These are phyloP conservation scores for Suillus subaureus DNA, from an alignment of 768 basidiomycete species.

Conservation along the genomic window DNA sequence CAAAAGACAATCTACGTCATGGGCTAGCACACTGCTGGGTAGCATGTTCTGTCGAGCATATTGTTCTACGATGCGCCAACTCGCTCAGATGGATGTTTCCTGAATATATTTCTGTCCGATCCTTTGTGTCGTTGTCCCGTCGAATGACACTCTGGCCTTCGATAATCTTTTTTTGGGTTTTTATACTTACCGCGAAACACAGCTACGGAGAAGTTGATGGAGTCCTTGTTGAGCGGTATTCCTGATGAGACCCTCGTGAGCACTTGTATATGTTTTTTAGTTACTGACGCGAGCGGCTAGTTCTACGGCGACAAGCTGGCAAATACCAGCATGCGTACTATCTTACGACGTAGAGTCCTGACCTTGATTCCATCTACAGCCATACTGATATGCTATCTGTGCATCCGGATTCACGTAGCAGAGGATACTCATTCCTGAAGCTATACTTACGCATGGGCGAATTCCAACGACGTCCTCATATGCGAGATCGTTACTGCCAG, in stretches of 20 bases:
- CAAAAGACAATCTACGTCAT: neutral
- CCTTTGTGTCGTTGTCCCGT: neutral
- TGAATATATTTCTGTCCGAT: neutral
- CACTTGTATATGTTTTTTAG: neutral
- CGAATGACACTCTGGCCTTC: neutral
- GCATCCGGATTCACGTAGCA: conserved; percentile 46
- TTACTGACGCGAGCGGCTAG: neutral
- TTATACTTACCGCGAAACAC: neutral
- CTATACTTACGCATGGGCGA: conserved; percentile 48
- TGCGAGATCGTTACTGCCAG: conserved; percentile 42
- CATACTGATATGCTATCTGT: conserved; percentile 43
- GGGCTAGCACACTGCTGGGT: neutral
- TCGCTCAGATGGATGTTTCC: conserved; percentile 21
- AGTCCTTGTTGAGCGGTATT: neutral
- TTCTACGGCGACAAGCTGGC: neutral
- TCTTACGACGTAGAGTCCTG: conserved; percentile 53
- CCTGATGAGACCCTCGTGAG: neutral
- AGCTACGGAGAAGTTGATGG: neutral
- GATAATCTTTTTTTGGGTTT: neutral
- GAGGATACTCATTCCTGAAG: conserved; percentile 46
- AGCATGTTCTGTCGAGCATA: conserved; percentile 25
- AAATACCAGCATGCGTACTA: neutral
- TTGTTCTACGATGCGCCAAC: conserved; percentile 59
- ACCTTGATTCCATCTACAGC: conserved; percentile 44
- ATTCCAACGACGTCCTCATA: conserved; percentile 42